Evolutionary conservation across 176 grass and related monocot genomes (phyloP).

Genomic region (Calamus simplicifolius): DNA sequence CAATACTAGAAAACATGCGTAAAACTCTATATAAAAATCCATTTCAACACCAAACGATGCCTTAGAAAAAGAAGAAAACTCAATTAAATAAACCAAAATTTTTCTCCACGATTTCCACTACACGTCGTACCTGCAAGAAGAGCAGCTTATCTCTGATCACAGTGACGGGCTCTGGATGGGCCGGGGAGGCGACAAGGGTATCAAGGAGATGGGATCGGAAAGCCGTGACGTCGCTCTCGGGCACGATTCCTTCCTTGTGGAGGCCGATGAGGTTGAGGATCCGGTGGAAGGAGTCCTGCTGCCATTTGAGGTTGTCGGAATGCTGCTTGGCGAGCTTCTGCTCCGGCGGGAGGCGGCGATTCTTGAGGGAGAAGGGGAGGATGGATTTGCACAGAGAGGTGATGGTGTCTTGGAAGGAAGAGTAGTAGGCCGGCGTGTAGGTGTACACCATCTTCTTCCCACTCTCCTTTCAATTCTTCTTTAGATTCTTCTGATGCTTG

Average conservation of each 20-base stretch:
- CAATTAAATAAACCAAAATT: background rate
- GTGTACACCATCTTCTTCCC: constrained; percentile 40
- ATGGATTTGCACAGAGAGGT: constrained; percentile 88
- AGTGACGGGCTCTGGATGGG: constrained; percentile 39
- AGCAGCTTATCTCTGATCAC: constrained; percentile 79
- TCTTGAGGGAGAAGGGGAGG: constrained; percentile 49
- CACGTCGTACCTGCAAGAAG: constrained; percentile 64
- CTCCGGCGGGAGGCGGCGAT: constrained; percentile 40
- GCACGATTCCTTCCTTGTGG: constrained; percentile 80
- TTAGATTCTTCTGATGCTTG: too few species aligned
- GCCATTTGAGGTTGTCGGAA: constrained; percentile 80
- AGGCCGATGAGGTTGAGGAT: constrained; percentile 80
- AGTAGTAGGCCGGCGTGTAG: constrained; percentile 92
- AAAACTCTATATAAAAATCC: too few species aligned
- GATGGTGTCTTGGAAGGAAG: constrained; percentile 87
- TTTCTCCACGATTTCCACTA: background rate
- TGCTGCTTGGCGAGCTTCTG: constrained; percentile 55
- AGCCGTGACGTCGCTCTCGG: constrained; percentile 51
- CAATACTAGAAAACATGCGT: too few species aligned
- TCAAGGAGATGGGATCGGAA: constrained; percentile 65
- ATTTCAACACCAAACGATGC: too few species aligned
- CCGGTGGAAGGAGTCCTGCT: constrained; percentile 91
- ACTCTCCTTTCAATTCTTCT: background rate
- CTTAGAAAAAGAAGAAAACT: too few species aligned
- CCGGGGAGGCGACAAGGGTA: constrained; percentile 35